Base-by-base conservation (phyloP, 2,329 filamentous ascomycete species). In the Penicillium italicum region DNA sequence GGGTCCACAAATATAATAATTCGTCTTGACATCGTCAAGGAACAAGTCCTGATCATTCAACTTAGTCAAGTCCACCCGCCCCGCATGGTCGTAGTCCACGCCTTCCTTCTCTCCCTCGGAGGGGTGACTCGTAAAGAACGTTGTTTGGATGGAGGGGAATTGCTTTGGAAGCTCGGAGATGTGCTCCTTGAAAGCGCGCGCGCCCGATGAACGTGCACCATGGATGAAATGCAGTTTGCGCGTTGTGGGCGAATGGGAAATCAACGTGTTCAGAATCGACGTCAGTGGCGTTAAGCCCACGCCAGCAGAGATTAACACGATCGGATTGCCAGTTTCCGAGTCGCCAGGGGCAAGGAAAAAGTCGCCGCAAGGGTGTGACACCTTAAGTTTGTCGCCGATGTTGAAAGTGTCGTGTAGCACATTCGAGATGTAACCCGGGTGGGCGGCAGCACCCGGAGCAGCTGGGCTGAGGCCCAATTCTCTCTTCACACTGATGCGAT, bases 1-100 rank as follows among this genome's bases (percentile, higher is more conserved):
- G 0, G 89, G 88, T 0, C 89, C 89, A 66, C 89, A 92, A 50
- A 90, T 74, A 63, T 83, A 91, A 70, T 91, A 92, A 65, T 85
- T 77, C 0, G 89, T 79, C 41, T 73, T 73, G 0, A 71, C 47
- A 62, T 87, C 76, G 20, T 77, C 74, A 1, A 86, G 67, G 61
- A 80, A 83, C n/a, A 92, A 73, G 43, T 82, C 76, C 0, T 73
- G 66, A 9, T 81, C 75, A 24, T 82, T 79, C 36, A 90, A 68
- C 52, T 77, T 79, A 31, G 75, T 71, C n/a, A 91, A 69, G 55
- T 85, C 78, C 16, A 89, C 72, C 8, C 83, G 78, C 4, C 86
- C 83, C 9, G 75, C 72, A 62, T 83, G 77, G 55, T 87, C 74
- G 69, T 86, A 89, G 61, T 88, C 79, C 4, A 77, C 69, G 4